Conservation (phyloP, 495 filamentous ascomycete species). For the Hypomontagnella submonticulosa region DNA sequence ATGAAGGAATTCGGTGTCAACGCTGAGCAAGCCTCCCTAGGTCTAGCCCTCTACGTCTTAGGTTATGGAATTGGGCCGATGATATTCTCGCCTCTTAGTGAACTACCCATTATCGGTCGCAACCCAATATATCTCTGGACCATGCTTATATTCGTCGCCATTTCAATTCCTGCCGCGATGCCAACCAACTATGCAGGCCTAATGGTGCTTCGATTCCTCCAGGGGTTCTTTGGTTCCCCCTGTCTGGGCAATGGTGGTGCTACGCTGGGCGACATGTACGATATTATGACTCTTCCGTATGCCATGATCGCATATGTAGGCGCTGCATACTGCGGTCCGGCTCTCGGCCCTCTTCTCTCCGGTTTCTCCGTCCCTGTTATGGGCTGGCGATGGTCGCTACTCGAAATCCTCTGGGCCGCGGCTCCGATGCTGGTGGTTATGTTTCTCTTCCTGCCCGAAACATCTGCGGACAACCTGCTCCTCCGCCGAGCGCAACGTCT, state of each 20-base stretch:
- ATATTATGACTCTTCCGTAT: conserved; percentile 74
- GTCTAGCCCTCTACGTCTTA: conserved; percentile 67
- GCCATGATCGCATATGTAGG: conserved; percentile 71
- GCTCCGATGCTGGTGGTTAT: conserved; percentile 58
- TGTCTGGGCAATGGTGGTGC: conserved; percentile 82
- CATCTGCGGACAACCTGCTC: conserved; percentile 59
- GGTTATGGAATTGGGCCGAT: conserved; percentile 67
- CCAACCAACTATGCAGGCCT: conserved; percentile 77
- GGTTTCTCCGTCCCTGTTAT: conserved; percentile 70
- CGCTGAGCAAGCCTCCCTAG: conserved; percentile 64
- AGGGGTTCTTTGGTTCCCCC: conserved; percentile 78
- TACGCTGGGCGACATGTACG: conserved; percentile 82
- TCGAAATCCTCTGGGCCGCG: conserved; percentile 65
- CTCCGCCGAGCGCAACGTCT: conserved; percentile 54
- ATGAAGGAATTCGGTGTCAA: conserved; percentile 62
- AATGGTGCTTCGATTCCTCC: conserved; percentile 78
- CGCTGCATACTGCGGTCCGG: conserved; percentile 59
- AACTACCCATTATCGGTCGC: conserved; percentile 74
- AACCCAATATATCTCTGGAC: conserved; percentile 76
- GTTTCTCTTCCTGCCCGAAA: conserved; percentile 60
- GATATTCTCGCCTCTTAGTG: conserved; percentile 53
- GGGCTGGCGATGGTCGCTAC: conserved; percentile 68
- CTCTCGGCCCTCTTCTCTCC: conserved; percentile 69
- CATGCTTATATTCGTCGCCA: conserved; percentile 76
- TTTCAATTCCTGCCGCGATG: conserved; percentile 79